Evolutionary conservation across 164 flowering plant species (phyloP), one percentile per base, ranked within the genome.

Genomic region (Chimonanthus salicifolius): DNA sequence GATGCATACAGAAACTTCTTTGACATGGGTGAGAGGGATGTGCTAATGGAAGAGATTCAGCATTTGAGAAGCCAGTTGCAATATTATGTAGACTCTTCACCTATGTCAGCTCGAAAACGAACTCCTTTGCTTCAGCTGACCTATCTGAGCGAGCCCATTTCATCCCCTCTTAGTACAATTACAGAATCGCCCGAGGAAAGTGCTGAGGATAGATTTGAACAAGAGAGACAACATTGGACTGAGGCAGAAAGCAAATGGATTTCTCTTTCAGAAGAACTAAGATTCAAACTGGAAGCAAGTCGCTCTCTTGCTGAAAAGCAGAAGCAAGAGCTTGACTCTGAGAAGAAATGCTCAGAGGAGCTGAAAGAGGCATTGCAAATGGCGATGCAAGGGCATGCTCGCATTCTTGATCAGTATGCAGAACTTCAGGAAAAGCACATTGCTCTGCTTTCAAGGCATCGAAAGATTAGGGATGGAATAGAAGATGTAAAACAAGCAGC

Each of bases 331-430:
- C 81, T 90, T 58, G 89, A 90, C 64, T 79, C 81, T 47, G 99
- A 96, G 77, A 92, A 85, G 83, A 90, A 85, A 77, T 94, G 99
- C 77, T 84, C 85, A 33, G 92, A 94, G 69, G 99, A 96, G 86
- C 85, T 91, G 80, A 86, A 90, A 76, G 97, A 94, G 87, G 98
- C 98, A 72, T 85, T 96, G 89, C 95, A 90, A 78, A 81, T 89
- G 88, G 97, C 97, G 64, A 96, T 96, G 94, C 87, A 88, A 75
- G 94, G 98, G 15, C 94, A 96, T 81, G 95, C 99, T 60, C 90
- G 92, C 15, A 88, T 94, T 87, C 92, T 96, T 78, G 99, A 96
- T 68, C 97, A 92, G 79, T 94, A 94, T 80, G 98, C 97, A 18
- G 99, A 96, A 7, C 92, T 94, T 69, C 90, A 96, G 81, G 98